A percentile compares a stretch with the other conserved stretches of the same genome.
These are phyloP conservation scores for Pouteria glomerata DNA, from an alignment of 148 eudicot genomes.

Conservation along the genomic window DNA sequence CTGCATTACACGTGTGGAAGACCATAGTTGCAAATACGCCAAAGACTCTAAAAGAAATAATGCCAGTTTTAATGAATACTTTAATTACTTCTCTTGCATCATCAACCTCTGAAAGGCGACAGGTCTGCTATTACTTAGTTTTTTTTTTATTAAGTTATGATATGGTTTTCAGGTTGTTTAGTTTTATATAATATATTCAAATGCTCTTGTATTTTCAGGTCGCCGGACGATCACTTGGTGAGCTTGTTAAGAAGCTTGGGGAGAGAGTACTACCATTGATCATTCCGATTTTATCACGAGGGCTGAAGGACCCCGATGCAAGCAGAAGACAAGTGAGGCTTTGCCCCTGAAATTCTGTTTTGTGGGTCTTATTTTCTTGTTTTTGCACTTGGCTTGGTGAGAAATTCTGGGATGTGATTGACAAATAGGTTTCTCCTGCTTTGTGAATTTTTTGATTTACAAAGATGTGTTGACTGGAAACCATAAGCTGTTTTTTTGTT, in stretches of 20 bases:
- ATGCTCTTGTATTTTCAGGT: constrained; percentile 41
- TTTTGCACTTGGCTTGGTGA: background rate
- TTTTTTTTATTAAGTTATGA: background rate
- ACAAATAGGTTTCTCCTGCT: background rate
- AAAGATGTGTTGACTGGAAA: background rate
- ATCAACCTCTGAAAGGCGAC: constrained; percentile 90
- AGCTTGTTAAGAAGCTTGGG: constrained; percentile 97
- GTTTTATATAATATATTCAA: background rate
- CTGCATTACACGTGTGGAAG: constrained; percentile 99
- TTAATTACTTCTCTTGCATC: constrained; percentile 90
- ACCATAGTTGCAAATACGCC: constrained; percentile 97
- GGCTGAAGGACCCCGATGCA: constrained; percentile 68
- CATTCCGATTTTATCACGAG: constrained; percentile 80
- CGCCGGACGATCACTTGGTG: constrained; percentile 90
- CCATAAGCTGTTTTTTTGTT: no score
- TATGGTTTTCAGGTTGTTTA: background rate
- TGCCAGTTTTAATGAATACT: constrained; percentile 96
- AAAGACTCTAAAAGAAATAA: constrained; percentile 91
- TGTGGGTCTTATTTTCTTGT: background rate
- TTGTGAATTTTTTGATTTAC: background rate
- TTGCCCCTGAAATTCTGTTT: background rate
- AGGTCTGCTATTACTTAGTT: constrained; percentile 42
- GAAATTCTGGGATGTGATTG: background rate
- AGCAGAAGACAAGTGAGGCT: constrained; percentile 85
- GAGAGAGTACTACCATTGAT: constrained; percentile 95